Evolutionary conservation across 306 rosid genomes (phyloP).

Genomic region (Arachis stenosperma): DNA sequence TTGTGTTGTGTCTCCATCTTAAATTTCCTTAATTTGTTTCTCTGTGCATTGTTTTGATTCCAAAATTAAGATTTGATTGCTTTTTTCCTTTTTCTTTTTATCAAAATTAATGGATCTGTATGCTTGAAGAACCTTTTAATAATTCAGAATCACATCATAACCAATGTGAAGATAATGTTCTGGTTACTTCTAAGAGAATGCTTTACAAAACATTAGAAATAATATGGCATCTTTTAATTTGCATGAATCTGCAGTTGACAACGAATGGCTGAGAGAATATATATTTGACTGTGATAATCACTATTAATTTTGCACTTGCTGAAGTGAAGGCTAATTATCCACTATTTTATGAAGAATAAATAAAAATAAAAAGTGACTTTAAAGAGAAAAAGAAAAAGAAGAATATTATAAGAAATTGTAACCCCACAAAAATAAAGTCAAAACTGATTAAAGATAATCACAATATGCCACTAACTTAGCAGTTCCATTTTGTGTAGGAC

Average conservation of each 20-base stretch:
- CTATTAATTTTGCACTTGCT: not conserved
- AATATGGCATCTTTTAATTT: slow-evolving; percentile 6
- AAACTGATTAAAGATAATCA: not conserved
- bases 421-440: not conserved
- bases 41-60: slow-evolving; percentile 24
- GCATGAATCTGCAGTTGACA: slow-evolving; percentile 23
- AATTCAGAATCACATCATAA: slow-evolving; percentile 3
- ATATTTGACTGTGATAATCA: slow-evolving; percentile 14
- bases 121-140: slow-evolving; percentile 5
- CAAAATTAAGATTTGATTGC: slow-evolving; percentile 1
- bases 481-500: not conserved
- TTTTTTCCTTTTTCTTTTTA: not conserved
- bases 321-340: slow-evolving; percentile 6
- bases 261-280: slow-evolving; percentile 11
- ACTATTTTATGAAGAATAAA: slow-evolving; percentile 1
- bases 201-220: slow-evolving; percentile 10
- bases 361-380: not conserved
- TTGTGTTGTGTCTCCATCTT: not conserved
- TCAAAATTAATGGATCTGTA: not conserved
- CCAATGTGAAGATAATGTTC: slow-evolving; percentile 1
- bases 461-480: not conserved
- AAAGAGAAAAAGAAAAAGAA: not conserved
- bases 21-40: slow-evolving; percentile 15
- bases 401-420: slow-evolving; percentile 12
- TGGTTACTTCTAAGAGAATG: slow-evolving; percentile 6